Percentiles rank a stretch among this genome's conserved stretches.
Conservation (phyloP, 371 early-diverging fungal genomes). For the Rhizopus sp. region DNA sequence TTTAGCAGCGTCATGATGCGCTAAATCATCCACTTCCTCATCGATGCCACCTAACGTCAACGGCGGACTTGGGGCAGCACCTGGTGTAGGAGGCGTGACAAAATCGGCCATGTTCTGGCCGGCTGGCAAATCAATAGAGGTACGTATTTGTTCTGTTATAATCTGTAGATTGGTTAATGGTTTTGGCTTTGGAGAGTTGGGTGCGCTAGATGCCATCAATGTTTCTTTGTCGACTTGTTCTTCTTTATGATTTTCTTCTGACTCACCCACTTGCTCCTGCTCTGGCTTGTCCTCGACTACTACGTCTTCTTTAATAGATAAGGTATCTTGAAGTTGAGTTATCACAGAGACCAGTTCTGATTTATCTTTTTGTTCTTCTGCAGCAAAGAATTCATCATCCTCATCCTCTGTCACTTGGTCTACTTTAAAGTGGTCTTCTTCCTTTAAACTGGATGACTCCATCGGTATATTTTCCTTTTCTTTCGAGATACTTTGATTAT, state of each 20-base stretch:
- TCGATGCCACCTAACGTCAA: constrained; percentile 1
- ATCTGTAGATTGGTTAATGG: constrained; percentile 9
- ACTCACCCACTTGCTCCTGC: background rate
- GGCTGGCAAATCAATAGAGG: constrained; percentile 30
- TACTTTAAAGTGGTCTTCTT: background rate
- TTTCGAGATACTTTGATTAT: background rate
- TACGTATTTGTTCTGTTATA: constrained; percentile 19
- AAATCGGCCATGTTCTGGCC: constrained; percentile 52
- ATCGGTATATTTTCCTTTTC: background rate
- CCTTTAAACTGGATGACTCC: background rate
- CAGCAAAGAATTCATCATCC: background rate
- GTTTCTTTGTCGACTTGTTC: background rate
- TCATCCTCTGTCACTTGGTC: background rate
- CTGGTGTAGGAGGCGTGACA: constrained; percentile 48
- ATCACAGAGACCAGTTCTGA: background rate
- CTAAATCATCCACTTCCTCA: constrained; percentile 13
- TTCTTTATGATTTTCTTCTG: background rate
- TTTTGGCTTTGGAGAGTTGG: constrained; percentile 8
- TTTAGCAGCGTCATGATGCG: constrained; percentile 1
- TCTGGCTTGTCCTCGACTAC: background rate
- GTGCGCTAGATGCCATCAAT: background rate
- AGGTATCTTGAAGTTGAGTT: background rate
- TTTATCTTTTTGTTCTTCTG: background rate
- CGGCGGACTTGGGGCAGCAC: constrained; percentile 23
- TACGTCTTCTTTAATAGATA: background rate